Percentiles rank a stretch among this genome's conserved stretches.
These are phyloP conservation scores for Beauveria sp. DNA, from an alignment of 2,329 filamentous ascomycete genomes.

Conservation along the genomic window DNA sequence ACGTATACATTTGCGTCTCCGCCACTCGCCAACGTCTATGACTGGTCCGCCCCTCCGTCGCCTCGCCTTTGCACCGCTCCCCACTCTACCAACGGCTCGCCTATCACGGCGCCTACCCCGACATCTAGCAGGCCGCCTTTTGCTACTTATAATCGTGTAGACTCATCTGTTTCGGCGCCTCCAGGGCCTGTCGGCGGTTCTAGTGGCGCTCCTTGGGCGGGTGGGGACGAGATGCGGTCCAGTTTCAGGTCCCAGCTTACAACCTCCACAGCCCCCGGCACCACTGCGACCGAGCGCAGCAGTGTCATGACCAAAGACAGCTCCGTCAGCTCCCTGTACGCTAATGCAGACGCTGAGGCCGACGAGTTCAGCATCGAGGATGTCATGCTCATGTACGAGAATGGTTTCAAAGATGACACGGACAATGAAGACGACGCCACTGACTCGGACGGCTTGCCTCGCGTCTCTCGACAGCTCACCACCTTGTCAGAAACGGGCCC, in stretches of 20 bases:
- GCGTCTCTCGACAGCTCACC: conserved; percentile 9
- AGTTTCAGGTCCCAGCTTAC: conserved; percentile 51
- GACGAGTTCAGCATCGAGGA: conserved; percentile 57
- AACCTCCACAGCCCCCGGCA: conserved; percentile 49
- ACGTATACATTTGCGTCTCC: conserved; percentile 38
- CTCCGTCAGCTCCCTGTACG: conserved; percentile 57
- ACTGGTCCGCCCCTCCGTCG: conserved; percentile 1
- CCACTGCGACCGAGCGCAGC: conserved; percentile 67
- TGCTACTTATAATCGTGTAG: conserved; percentile 20
- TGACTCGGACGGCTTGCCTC: conserved; percentile 12
- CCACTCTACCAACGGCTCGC: conserved; percentile 19
- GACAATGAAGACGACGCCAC: conserved; percentile 28
- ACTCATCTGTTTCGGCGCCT: conserved; percentile 31
- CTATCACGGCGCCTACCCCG: conserved; percentile 23
- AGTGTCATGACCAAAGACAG: conserved; percentile 75
- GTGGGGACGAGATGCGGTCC: conserved; percentile 44
- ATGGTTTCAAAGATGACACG: conserved; percentile 46
- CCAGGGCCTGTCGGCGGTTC: conserved; percentile 26
- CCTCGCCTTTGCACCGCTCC: conserved; percentile 9
- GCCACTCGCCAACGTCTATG: conserved; percentile 17
- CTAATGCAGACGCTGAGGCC: conserved; percentile 31
- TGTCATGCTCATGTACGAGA: conserved; percentile 64
- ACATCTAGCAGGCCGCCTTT: conserved; percentile 22
- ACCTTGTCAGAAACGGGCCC: conserved; percentile 10
- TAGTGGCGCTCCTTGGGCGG: conserved; percentile 36